Evolutionary conservation across 2,329 filamentous ascomycete genomes (phyloP).

Genomic region (Sphaceloma murrayae): DNA sequence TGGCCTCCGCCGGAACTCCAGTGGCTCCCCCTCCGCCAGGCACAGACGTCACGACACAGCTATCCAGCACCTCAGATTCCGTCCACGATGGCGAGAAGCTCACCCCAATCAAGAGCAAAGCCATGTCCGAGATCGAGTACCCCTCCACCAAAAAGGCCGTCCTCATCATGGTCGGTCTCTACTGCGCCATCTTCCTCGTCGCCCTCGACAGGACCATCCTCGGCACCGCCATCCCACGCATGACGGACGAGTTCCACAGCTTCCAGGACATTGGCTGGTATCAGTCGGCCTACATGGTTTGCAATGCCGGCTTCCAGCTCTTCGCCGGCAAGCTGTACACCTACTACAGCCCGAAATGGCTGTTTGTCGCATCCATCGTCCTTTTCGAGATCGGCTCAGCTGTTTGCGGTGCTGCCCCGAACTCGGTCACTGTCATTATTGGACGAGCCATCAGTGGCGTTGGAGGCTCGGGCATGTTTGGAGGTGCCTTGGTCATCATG

Average conservation of each 20-base stretch:
- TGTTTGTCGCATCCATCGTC: slow-evolving; percentile 36
- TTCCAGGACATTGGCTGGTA: slow-evolving; percentile 41
- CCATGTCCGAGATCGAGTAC: slow-evolving; percentile 24
- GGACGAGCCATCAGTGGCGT: slow-evolving; percentile 44
- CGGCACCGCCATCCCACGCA: slow-evolving; percentile 39
- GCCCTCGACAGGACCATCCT: slow-evolving; percentile 40
- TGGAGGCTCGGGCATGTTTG: slow-evolving; percentile 43
- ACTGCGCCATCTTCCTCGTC: slow-evolving; percentile 28
- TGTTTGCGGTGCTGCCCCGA: slow-evolving; percentile 43
- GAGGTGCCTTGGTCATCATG: slow-evolving; percentile 41
- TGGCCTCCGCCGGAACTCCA: slow-evolving; percentile 1
- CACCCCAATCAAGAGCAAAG: slow-evolving; percentile 22
- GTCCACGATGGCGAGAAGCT: slow-evolving; percentile 19
- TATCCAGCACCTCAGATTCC: slow-evolving; percentile 18
- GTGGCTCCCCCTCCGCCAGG: slow-evolving; percentile 11
- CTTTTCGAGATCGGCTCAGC: slow-evolving; percentile 46
- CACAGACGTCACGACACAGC: slow-evolving; percentile 15
- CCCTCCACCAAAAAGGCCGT: slow-evolving; percentile 27
- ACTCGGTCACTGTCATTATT: slow-evolving; percentile 41
- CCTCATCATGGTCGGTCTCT: slow-evolving; percentile 30
- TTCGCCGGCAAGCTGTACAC: slow-evolving; percentile 41
- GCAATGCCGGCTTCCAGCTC: slow-evolving; percentile 34
- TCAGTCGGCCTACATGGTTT: slow-evolving; percentile 33
- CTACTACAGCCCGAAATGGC: slow-evolving; percentile 39
- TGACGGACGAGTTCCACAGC: slow-evolving; percentile 40